phyloP scores from a whole-genome alignment of 208 protist species.

The Leishmania guyanensis region DNA sequence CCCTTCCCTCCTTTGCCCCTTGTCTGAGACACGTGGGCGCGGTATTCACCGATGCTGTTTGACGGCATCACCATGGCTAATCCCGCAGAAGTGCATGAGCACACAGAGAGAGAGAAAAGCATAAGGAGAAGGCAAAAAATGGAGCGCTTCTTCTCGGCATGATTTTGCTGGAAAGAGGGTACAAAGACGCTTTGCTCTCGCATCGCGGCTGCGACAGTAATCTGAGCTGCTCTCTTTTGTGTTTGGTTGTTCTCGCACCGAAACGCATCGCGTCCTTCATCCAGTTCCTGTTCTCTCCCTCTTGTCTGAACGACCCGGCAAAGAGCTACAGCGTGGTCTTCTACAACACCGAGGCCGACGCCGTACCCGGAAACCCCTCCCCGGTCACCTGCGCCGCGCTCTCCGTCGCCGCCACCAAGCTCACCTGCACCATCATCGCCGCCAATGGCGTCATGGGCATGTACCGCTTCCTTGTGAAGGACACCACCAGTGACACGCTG shows the following conservation, averaged over 20 bases:
- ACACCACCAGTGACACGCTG: constrained; percentile 19
- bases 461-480: constrained; percentile 37
- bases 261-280: background rate
- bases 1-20: background rate
- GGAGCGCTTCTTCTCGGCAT: background rate
- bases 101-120: background rate
- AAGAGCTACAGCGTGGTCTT: constrained; percentile 35
- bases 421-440: constrained; percentile 33
- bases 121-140: background rate
- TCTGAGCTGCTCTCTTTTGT: background rate
- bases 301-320: constrained; percentile 5
- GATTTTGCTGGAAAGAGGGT: background rate
- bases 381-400: constrained; percentile 12
- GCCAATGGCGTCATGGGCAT: constrained; percentile 36
- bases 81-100: background rate
- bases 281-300: background rate
- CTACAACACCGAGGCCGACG: constrained; percentile 29
- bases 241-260: no score
- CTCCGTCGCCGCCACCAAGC: constrained; percentile 17
- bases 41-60: background rate
- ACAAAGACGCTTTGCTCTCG: background rate
- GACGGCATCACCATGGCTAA: no score
- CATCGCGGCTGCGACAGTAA: background rate
- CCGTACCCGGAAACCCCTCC: constrained; percentile 10
- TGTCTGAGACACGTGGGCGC: background rate